These are phyloP conservation scores for Mycena crocata DNA, from an alignment of 768 basidiomycete genomes.

Conservation along the genomic window DNA sequence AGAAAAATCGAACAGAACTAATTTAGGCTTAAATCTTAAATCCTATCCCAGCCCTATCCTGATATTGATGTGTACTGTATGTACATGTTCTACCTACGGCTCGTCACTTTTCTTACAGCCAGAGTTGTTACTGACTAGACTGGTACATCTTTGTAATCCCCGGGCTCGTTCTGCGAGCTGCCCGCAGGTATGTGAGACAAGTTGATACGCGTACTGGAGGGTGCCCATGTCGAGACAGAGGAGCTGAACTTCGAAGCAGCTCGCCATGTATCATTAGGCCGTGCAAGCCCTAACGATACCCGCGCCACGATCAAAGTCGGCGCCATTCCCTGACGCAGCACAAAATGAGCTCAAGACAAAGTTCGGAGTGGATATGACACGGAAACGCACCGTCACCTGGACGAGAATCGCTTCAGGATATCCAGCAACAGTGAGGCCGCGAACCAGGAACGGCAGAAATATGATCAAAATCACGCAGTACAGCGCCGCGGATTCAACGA, in stretches of 20 bases:
- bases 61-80: no score
- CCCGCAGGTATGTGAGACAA: no score
- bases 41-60: no score
- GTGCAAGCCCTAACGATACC: conserved; percentile 1
- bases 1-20: no score
- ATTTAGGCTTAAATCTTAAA: no score
- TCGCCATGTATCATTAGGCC: neutral
- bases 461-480: conserved; percentile 1
- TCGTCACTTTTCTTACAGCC: no score
- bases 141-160: no score
- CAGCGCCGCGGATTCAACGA: conserved; percentile 4
- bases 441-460: neutral
- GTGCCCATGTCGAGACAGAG: neutral
- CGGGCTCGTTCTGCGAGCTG: no score
- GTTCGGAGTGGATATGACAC: no score
- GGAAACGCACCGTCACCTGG: conserved; percentile 7
- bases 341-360: neutral
- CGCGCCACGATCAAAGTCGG: conserved; percentile 12
- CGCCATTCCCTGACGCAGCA: neutral
- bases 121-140: no score
- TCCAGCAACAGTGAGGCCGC: neutral
- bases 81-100: no score
- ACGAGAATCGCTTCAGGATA: neutral
- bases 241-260: neutral
- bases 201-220: neutral